A percentile compares a stretch with the other conserved stretches of the same genome.
These are phyloP conservation scores for Nannizziopsis arthrosporioides DNA, from an alignment of 2,329 filamentous ascomycete genomes.

Conservation along the genomic window DNA sequence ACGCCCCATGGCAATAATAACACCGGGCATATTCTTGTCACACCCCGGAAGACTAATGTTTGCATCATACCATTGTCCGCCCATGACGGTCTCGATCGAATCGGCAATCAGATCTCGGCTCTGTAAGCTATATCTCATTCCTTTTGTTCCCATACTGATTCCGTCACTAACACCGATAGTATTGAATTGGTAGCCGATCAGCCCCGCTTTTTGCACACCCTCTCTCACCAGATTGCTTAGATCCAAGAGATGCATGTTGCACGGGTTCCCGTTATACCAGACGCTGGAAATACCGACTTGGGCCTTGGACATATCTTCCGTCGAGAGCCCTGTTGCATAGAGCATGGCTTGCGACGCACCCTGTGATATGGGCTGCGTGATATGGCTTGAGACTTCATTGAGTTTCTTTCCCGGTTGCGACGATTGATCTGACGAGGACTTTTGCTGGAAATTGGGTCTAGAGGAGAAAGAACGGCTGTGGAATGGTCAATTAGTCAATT, in stretches of 20 bases:
- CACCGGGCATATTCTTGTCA: constrained; percentile 99
- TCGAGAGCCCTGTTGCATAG: constrained; percentile 80
- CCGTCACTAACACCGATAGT: constrained; percentile 95
- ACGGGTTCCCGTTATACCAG: constrained; percentile 96
- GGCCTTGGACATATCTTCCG: constrained; percentile 85
- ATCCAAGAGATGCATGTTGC: constrained; percentile 96
- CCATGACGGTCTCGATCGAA: constrained; percentile 98
- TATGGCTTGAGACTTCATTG: constrained; percentile 71
- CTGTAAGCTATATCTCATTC: constrained; percentile 92
- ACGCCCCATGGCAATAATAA: constrained; percentile 84
- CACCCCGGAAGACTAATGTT: constrained; percentile 95
- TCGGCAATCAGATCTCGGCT: constrained; percentile 95
- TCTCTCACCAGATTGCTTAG: constrained; percentile 68
- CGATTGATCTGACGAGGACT: constrained; percentile 13
- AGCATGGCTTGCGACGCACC: constrained; percentile 98
- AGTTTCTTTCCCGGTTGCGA: constrained; percentile 33
- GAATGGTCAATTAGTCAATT: constrained; percentile 1
- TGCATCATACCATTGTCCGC: constrained; percentile 95
- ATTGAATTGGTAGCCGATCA: constrained; percentile 96
- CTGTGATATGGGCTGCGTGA: constrained; percentile 96
- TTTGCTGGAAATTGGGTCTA: constrained; percentile 2
- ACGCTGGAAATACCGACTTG: constrained; percentile 97
- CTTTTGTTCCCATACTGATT: constrained; percentile 95
- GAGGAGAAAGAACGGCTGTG: constrained; percentile 6
- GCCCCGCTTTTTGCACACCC: constrained; percentile 60